These are phyloP conservation scores for Cnidoscolus chayamansa DNA, from an alignment of 441 rosid species.

Conservation along the genomic window DNA sequence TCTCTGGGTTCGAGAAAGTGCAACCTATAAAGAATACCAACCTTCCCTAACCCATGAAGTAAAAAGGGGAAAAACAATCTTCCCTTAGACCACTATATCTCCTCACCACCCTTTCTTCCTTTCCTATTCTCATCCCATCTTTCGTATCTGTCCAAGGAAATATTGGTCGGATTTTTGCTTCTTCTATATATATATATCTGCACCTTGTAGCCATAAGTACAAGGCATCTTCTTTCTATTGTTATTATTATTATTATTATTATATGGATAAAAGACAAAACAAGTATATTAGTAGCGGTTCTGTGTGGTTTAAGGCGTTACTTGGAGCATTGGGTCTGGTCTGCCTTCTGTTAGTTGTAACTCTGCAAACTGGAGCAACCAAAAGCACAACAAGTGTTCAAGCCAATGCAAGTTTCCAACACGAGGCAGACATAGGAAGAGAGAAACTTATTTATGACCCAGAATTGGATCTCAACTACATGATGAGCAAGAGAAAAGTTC, in stretches of 20 bases:
- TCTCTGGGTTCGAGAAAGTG: conserved; percentile 43
- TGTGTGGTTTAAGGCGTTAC: conserved; percentile 21
- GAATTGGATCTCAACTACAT: conserved; percentile 47
- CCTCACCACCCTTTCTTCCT: background rate
- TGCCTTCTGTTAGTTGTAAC: conserved; percentile 35
- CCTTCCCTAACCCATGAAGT: conserved; percentile 27
- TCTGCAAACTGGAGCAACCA: conserved; percentile 22
- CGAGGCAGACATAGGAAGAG: conserved; percentile 23
- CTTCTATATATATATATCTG: background rate
- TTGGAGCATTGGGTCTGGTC: conserved; percentile 29
- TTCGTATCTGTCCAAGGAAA: background rate
- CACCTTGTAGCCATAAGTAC: background rate
- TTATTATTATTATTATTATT: background rate
- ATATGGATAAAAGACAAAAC: conserved; percentile 10
- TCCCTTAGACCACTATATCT: conserved; percentile 24
- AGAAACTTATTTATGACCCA: conserved; percentile 33
- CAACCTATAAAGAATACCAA: conserved; percentile 62
- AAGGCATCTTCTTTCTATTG: background rate
- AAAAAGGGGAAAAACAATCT: conserved; percentile 16
- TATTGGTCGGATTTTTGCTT: background rate
- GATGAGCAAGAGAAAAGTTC: conserved; percentile 73
- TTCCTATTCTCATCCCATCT: background rate
- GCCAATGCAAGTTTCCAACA: conserved; percentile 13
- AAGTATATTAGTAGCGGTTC: conserved; percentile 23
- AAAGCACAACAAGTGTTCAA: conserved; percentile 8